Conservation (phyloP, 371 early-diverging fungal genomes). For the Chytridiales sp. region DNA sequence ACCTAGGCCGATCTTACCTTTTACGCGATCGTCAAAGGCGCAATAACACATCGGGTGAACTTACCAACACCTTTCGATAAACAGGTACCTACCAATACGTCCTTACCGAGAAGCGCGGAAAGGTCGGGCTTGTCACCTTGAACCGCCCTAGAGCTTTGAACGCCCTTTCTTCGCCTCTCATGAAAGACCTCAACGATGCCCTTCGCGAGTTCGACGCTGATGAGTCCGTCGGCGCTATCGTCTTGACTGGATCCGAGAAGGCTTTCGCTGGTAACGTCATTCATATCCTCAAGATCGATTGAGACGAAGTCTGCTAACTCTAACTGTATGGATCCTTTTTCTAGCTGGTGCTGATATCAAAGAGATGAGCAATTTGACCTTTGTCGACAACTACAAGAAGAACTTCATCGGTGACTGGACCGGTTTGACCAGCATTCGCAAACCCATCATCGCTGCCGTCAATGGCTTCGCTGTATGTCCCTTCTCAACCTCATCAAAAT, state of each 20-base stretch:
- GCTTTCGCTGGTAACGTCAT: slow-evolving; percentile 84
- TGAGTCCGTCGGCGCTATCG: slow-evolving; percentile 81
- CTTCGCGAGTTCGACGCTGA: slow-evolving; percentile 77
- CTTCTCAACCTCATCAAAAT: neutral
- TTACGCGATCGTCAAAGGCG: too few species aligned
- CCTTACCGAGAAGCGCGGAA: slow-evolving; percentile 73
- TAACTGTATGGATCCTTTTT: neutral
- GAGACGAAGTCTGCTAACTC: neutral
- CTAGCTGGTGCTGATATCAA: slow-evolving; percentile 98
- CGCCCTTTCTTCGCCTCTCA: slow-evolving; percentile 90
- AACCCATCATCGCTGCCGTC: slow-evolving; percentile 97
- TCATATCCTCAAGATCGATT: slow-evolving; percentile 1
- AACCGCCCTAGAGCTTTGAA: slow-evolving; percentile 96
- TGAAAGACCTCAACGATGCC: slow-evolving; percentile 89
- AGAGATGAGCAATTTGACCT: slow-evolving; percentile 91
- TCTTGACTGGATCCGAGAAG: slow-evolving; percentile 92
- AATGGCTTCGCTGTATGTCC: slow-evolving; percentile 89
- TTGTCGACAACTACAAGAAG: slow-evolving; percentile 80
- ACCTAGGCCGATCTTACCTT: too few species aligned
- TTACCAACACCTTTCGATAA: too few species aligned
- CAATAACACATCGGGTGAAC: too few species aligned
- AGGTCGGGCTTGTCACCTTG: slow-evolving; percentile 85
- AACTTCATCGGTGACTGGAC: slow-evolving; percentile 96
- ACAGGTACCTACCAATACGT: slow-evolving; percentile 66
- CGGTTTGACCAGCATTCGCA: slow-evolving; percentile 82